Base-by-base conservation (phyloP, 768 basidiomycete species). In the Phanerochaete carnosa region DNA sequence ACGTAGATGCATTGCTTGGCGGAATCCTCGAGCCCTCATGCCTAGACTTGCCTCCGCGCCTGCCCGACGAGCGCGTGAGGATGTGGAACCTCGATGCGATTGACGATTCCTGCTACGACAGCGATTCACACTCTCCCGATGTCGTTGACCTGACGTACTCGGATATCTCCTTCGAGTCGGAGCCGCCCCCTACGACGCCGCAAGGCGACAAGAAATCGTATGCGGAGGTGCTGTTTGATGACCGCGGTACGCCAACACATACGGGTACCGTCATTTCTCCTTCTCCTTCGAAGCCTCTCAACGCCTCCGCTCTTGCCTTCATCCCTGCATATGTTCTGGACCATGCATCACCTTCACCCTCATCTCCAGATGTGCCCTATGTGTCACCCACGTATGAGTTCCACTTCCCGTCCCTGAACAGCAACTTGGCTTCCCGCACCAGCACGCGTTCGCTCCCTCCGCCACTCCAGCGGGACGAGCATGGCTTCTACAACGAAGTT, bases 111-210 rank as follows among this genome's bases (percentile, higher is more conserved):
- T 35, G 47, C n/a, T 37, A 59, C n/a, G 37, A 62, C 32, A 55
- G 61, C 28, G 29, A 54, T 32, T 60, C 64, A 7, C 46, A 62
- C 15, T 61, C 54, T 13, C 50, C 66, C 11, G 67, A 64, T 26
- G 53, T 62, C 26, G 58, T 78, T 49, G 79, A 80, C 66, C 73
- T 78, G 45, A 77, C 77, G 12, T 77, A 78, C 55, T 82, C 80
- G 2, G 73, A 78, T 35, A 74, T 77, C 46, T 83, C 80, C 1
- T 72, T 76, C 35, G 73, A 72, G 46, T 71, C 70, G 3, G 73
- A 73, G 6, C 75, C 78, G 6, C 75, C 75, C 62, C 83, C 83
- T n/a, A 75, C 77, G n/a, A 84, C 83, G 9, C 83, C 83, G 13
- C 79, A 78, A 53, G 74, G 75, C 29, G 57, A 62, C 22, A 66